Evolutionary conservation across 2,329 filamentous ascomycete species (phyloP).

Genomic region (Colletotrichum godetiae): DNA sequence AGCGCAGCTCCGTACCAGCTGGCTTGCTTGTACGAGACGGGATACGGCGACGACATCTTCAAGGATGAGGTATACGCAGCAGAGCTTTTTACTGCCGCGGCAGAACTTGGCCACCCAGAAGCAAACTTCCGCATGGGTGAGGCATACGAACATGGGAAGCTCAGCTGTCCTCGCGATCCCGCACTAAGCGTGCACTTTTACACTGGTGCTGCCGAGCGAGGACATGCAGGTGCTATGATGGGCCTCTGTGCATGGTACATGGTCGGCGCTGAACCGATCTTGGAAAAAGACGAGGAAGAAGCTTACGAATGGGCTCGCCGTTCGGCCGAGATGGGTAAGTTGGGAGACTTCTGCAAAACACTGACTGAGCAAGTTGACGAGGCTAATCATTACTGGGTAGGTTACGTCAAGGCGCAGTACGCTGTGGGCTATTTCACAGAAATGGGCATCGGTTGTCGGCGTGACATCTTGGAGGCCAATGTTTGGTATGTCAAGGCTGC

Average conservation of each 20-base stretch:
- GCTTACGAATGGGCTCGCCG: slow-evolving; percentile 95
- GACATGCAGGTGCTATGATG: slow-evolving; percentile 94
- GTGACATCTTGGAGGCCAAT: slow-evolving; percentile 95
- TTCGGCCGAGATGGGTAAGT: slow-evolving; percentile 86
- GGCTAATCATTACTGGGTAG: slow-evolving; percentile 51
- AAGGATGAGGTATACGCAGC: slow-evolving; percentile 90
- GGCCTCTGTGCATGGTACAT: slow-evolving; percentile 98
- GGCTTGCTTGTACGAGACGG: slow-evolving; percentile 87
- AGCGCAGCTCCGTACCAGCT: slow-evolving; percentile 94
- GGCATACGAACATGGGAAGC: slow-evolving; percentile 91
- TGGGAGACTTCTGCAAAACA: not conserved
- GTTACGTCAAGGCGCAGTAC: slow-evolving; percentile 83
- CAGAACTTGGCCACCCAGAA: slow-evolving; percentile 88
- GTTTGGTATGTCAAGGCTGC: slow-evolving; percentile 98
- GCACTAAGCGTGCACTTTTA: slow-evolving; percentile 98
- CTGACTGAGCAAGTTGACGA: not conserved
- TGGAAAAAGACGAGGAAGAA: slow-evolving; percentile 95
- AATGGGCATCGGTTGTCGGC: slow-evolving; percentile 95
- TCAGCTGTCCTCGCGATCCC: slow-evolving; percentile 90
- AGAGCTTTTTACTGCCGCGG: slow-evolving; percentile 93
- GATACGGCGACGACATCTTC: slow-evolving; percentile 96
- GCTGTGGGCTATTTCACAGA: slow-evolving; percentile 97
- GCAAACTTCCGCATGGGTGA: slow-evolving; percentile 93
- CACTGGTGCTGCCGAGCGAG: slow-evolving; percentile 87
- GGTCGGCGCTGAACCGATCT: slow-evolving; percentile 89